phyloP scores from a whole-genome alignment of 2,329 filamentous ascomycete species.

The Dothideomycetidae sp. region DNA sequence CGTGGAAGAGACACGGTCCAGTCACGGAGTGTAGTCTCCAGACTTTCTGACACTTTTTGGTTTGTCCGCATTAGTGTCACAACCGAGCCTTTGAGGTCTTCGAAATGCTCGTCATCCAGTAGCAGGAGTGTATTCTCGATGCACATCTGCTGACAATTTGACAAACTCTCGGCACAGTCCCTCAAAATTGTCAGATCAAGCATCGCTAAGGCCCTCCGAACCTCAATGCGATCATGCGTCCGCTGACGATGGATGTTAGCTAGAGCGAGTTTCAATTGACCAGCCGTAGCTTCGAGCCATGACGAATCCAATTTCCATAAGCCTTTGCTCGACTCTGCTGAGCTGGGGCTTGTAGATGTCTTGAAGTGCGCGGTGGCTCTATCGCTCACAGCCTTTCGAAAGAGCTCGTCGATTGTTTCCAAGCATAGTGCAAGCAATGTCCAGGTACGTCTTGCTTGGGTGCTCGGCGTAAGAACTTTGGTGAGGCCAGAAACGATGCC shows the following conservation, averaged over 20 bases:
- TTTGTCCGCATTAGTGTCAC: constrained; percentile 50
- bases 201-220: constrained; percentile 51
- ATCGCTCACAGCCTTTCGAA: constrained; percentile 11
- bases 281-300: constrained; percentile 69
- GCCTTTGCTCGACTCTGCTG: not conserved
- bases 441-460: constrained; percentile 44
- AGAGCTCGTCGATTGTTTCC: constrained; percentile 14
- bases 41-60: constrained; percentile 43
- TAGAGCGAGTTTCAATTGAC: constrained; percentile 72
- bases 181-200: constrained; percentile 65
- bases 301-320: constrained; percentile 10
- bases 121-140: constrained; percentile 71
- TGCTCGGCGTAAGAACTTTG: constrained; percentile 57
- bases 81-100: constrained; percentile 28
- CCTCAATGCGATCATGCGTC: constrained; percentile 52
- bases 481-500: constrained; percentile 72
- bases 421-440: constrained; percentile 41
- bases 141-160: constrained; percentile 54
- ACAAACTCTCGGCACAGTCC: constrained; percentile 60
- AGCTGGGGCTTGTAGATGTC: constrained; percentile 22
- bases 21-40: constrained; percentile 59
- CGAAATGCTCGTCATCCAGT: constrained; percentile 29
- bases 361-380: constrained; percentile 1
- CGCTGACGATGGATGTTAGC: constrained; percentile 63
- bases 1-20: constrained; percentile 73